These are phyloP conservation scores for Eucalyptus paniculata DNA, from an alignment of 345 rosid genomes.

Conservation along the genomic window DNA sequence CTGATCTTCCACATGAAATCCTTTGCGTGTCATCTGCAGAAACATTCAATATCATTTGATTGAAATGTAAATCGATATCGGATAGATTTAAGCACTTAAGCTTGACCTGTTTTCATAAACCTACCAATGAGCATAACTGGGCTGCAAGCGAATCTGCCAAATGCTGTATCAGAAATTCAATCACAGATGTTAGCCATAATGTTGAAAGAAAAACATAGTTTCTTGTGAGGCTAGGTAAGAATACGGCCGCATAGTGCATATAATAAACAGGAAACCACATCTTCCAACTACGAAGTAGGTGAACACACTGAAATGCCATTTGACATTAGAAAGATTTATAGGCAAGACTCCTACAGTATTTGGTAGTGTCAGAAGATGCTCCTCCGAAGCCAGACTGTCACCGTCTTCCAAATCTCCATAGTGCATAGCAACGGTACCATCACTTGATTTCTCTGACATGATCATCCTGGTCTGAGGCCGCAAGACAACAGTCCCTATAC, in stretches of 20 bases:
- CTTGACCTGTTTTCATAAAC: neutral
- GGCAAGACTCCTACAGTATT: slow-evolving; percentile 54
- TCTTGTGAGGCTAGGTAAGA: neutral
- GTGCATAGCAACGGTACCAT: slow-evolving; percentile 77
- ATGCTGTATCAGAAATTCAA: slow-evolving; percentile 40
- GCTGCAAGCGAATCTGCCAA: slow-evolving; percentile 75
- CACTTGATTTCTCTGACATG: slow-evolving; percentile 67
- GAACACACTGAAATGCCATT: neutral
- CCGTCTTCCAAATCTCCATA: slow-evolving; percentile 75
- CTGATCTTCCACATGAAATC: slow-evolving; percentile 41
- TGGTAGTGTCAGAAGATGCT: slow-evolving; percentile 62
- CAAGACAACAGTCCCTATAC: slow-evolving; percentile 34
- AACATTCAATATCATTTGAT: neutral
- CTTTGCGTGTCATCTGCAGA: slow-evolving; percentile 66
- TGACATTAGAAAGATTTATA: neutral
- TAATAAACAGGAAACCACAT: neutral
- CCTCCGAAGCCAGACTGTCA: slow-evolving; percentile 59
- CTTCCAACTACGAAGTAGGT: neutral
- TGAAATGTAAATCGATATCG: neutral
- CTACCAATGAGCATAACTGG: slow-evolving; percentile 65
- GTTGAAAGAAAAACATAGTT: neutral
- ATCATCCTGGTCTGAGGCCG: slow-evolving; percentile 40
- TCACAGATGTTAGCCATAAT: slow-evolving; percentile 2
- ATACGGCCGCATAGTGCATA: neutral
- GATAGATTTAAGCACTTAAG: neutral